Base-by-base conservation (phyloP, 2,329 filamentous ascomycete genomes). In the Dothidotthia symphoricarpi region DNA sequence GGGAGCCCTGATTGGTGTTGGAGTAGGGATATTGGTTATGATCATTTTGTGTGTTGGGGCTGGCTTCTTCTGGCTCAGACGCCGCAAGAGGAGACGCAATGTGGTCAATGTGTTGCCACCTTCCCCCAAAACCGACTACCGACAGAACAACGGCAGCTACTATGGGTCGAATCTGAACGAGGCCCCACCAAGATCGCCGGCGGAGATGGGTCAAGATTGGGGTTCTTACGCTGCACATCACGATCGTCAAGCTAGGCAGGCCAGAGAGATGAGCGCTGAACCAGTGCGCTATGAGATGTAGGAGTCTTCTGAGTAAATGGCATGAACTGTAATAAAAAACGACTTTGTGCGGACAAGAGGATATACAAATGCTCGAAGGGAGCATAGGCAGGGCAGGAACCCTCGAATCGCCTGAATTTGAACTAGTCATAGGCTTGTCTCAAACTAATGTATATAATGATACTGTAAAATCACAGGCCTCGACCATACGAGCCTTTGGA, bases 151-250 rank as follows among this genome's bases (percentile, higher is more conserved):
- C n/a, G 33, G 24, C 16, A 24, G 13, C 16, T 17, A 34, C 17
- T 28, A 41, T 14, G 28, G 24, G 16, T 28, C 32, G 3, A 28
- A 32, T 13, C 11, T 41, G 24, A 16, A 31, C 25, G 38, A 41
- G 19, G 38, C 32, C 9, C 38, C 38, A 10, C 16, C 16, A n/a
- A 36, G 17, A 24, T 41, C 38, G 14, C 38, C 38, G 15, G 28
- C 28, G 11, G 38, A 41, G 13, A 13, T 34, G 17, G 6, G 14
- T 13, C 25, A 27, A 6, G 5, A n/a, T 27, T 4, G 12, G 12
- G 25, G 25, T 14, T n/a, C 13, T 4, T 27, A 5, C 12, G 12
- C 5, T n/a, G 12, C 25, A 27, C 25, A 27, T 14, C 25, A 22
- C 19, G 9, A 22, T 22, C 19, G 9, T 22, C 19, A 22, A 22